Conservation (phyloP, 176 grass and related monocot genomes). For the Rhipidocladum racemiflorum region DNA sequence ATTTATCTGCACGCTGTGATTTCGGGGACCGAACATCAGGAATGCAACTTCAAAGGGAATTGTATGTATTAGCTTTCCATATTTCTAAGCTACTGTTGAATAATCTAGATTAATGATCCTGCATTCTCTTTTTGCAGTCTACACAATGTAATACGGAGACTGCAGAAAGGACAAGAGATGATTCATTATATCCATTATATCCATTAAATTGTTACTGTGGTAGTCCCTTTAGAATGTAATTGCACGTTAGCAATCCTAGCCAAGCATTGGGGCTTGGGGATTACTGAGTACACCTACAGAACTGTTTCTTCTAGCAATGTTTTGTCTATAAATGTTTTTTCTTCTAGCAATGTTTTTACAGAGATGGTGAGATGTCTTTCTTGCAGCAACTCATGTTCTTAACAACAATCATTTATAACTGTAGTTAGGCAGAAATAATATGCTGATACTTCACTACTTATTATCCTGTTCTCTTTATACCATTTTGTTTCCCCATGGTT, state of each 20-base stretch:
- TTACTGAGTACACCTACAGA: background rate
- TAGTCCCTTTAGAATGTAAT: background rate
- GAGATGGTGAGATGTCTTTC: conserved; percentile 59
- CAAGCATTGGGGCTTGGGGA: background rate
- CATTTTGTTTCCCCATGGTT: background rate
- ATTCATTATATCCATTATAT: conserved; percentile 10
- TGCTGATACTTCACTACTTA: background rate
- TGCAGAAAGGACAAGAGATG: too few relatives aligned
- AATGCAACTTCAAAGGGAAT: too few relatives aligned
- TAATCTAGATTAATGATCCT: too few relatives aligned
- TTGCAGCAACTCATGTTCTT: background rate
- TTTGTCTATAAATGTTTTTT: too few relatives aligned
- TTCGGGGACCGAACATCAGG: too few relatives aligned
- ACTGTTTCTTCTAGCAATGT: too few relatives aligned
- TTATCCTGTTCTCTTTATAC: conserved; percentile 5
- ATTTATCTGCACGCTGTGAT: too few relatives aligned
- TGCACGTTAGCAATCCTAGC: background rate
- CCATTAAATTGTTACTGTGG: background rate
- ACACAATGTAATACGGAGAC: too few relatives aligned
- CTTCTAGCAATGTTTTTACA: too few relatives aligned
- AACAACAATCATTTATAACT: background rate
- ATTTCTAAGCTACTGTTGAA: too few relatives aligned
- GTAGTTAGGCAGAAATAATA: background rate
- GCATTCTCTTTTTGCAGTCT: too few relatives aligned
- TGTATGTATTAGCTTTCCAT: too few relatives aligned